Conservation (phyloP, 768 basidiomycete species). For the Boletus tylopilopsis region DNA sequence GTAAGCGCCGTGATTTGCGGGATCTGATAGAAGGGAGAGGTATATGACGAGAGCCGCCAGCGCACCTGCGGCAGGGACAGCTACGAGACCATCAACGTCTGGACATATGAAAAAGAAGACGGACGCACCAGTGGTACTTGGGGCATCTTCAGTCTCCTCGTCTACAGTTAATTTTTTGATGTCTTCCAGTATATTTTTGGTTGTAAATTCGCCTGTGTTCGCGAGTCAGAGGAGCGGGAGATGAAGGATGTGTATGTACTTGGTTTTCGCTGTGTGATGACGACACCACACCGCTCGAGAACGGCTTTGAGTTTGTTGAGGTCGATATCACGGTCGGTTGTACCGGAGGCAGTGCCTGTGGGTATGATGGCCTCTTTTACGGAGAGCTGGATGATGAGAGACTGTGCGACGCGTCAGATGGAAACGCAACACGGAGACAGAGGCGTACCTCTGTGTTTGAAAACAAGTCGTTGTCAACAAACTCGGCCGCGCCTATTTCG, state of each 20-base stretch:
- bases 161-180: slow-evolving; percentile 43
- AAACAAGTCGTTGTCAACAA: slow-evolving; percentile 91
- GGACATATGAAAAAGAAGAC: neutral
- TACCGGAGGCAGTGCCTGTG: slow-evolving; percentile 66
- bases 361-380: slow-evolving; percentile 94
- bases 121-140: slow-evolving; percentile 12
- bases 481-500: slow-evolving; percentile 86
- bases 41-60: slow-evolving; percentile 80
- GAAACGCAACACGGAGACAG: neutral
- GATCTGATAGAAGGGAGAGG: slow-evolving; percentile 72
- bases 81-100: slow-evolving; percentile 29
- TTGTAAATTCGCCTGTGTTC: slow-evolving; percentile 72
- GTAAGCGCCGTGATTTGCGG: slow-evolving; percentile 76
- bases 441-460: slow-evolving; percentile 83
- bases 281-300: slow-evolving; percentile 86
- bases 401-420: slow-evolving; percentile 43
- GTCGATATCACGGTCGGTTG: slow-evolving; percentile 81
- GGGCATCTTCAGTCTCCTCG: slow-evolving; percentile 21
- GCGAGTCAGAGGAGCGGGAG: neutral
- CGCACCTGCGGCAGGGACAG: slow-evolving; percentile 72
- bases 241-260: slow-evolving; percentile 43
- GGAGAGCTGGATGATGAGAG: slow-evolving; percentile 90
- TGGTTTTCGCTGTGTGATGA: slow-evolving; percentile 85
- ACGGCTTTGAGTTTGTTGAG: slow-evolving; percentile 82
- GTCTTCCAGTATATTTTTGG: slow-evolving; percentile 78